These are phyloP conservation scores for Phialemonium atrogriseum DNA, from an alignment of 2,329 filamentous ascomycete species.

Conservation along the genomic window DNA sequence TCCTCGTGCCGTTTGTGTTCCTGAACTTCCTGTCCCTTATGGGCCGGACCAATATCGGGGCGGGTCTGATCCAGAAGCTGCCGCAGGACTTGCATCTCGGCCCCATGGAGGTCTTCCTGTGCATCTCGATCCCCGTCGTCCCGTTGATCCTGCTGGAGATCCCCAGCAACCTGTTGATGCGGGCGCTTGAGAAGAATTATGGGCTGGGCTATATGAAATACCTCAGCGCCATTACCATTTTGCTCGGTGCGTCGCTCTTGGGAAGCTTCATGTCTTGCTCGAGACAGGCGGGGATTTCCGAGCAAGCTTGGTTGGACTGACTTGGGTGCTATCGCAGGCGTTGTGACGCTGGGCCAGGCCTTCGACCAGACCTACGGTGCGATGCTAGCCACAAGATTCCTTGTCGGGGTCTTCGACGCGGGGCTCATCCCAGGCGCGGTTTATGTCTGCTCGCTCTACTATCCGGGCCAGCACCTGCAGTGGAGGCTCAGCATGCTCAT, in stretches of 20 bases:
- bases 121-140: slow-evolving; percentile 10
- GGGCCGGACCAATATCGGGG: slow-evolving; percentile 17
- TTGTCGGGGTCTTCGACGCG: slow-evolving; percentile 15
- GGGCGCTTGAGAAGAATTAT: slow-evolving; percentile 8
- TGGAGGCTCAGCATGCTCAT: slow-evolving; percentile 16
- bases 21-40: slow-evolving; percentile 19
- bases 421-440: slow-evolving; percentile 17
- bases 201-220: slow-evolving; percentile 13
- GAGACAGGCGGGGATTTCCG: too few species aligned
- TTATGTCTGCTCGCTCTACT: slow-evolving; percentile 15
- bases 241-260: slow-evolving; percentile 11
- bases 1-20: slow-evolving; percentile 18
- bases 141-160: slow-evolving; percentile 10
- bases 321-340: slow-evolving; percentile 7
- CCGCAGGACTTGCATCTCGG: slow-evolving; percentile 15
- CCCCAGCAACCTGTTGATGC: slow-evolving; percentile 15
- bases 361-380: slow-evolving; percentile 14
- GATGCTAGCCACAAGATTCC: slow-evolving; percentile 12
- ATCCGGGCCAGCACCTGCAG: slow-evolving; percentile 13
- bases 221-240: slow-evolving; percentile 11
- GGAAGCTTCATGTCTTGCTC: not conserved
- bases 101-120: slow-evolving; percentile 14
- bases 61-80: slow-evolving; percentile 15
- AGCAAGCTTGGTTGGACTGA: too few species aligned
- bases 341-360: slow-evolving; percentile 16